These are phyloP conservation scores for Gyrodon lividus DNA, from an alignment of 768 basidiomycete species.

Conservation along the genomic window DNA sequence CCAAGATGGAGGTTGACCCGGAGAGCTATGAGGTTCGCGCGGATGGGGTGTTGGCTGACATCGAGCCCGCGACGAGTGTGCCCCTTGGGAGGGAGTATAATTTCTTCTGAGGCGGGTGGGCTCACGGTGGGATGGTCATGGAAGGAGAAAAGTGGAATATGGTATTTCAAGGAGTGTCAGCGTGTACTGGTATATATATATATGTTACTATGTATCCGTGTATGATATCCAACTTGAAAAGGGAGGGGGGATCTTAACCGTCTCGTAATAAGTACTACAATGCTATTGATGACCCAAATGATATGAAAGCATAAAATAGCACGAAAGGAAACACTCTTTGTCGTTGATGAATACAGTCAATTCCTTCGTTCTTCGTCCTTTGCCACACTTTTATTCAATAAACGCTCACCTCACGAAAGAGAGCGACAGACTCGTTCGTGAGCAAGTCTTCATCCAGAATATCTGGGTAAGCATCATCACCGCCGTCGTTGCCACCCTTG, in stretches of 20 bases:
- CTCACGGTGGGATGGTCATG: background rate
- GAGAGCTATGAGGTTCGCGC: constrained; percentile 86
- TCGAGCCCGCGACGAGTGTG: constrained; percentile 67
- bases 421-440: constrained; percentile 15
- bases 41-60: constrained; percentile 74
- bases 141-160: background rate
- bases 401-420: constrained; percentile 23
- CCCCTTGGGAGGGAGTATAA: constrained; percentile 77
- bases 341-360: constrained; percentile 11
- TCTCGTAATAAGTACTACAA: constrained; percentile 13
- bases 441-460: constrained; percentile 16
- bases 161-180: background rate
- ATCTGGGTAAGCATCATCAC: constrained; percentile 12
- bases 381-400: constrained; percentile 10
- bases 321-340: background rate
- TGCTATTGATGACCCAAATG: constrained; percentile 8
- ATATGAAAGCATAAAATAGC: constrained; percentile 24
- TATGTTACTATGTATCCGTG: constrained; percentile 5
- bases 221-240: constrained; percentile 4
- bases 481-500: constrained; percentile 3
- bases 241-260: no score
- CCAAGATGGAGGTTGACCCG: constrained; percentile 86
- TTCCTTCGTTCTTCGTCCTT: background rate
- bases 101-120: constrained; percentile 54
- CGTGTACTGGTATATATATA: constrained; percentile 9